Percentiles rank a stretch among this genome's conserved stretches.
Evolutionary conservation across 176 grass and related monocot species (phyloP).

Genomic region (Oryza coarctata): DNA sequence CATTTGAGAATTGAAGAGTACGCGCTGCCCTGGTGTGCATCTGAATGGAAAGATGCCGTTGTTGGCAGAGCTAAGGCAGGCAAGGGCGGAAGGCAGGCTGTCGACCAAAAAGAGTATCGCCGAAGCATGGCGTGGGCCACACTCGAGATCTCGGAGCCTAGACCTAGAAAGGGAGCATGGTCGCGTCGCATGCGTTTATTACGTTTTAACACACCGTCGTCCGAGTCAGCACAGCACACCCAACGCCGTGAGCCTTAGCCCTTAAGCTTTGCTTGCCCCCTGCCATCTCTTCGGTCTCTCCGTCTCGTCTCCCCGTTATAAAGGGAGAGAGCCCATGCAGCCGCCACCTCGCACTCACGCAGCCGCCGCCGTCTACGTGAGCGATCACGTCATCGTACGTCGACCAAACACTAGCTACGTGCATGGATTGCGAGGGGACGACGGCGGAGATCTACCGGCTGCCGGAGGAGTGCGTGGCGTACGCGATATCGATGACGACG

Average conservation of each 20-base stretch:
- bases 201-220: conserved; percentile 27
- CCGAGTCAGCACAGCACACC: conserved; percentile 52
- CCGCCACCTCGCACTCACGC: not conserved
- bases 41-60: too few species aligned
- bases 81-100: not conserved
- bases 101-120: conserved; percentile 1
- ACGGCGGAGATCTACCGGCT: conserved; percentile 42
- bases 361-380: not conserved
- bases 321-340: not conserved
- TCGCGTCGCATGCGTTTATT: not conserved
- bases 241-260: conserved; percentile 55
- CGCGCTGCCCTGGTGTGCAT: too few species aligned
- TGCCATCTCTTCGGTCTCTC: not conserved
- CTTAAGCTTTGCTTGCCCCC: conserved; percentile 50
- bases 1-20: too few species aligned
- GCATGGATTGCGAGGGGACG: conserved; percentile 7
- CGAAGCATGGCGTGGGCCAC: not conserved
- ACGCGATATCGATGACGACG: conserved; percentile 70
- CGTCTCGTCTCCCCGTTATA: not conserved
- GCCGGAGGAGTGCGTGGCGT: conserved; percentile 71
- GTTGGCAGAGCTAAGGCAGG: too few species aligned
- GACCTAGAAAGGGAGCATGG: conserved; percentile 14
- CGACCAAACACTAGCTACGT: not conserved
- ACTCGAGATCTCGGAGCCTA: conserved; percentile 2
- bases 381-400: not conserved